A percentile compares a stretch with the other conserved stretches of the same genome.
phyloP scores from a whole-genome alignment of 306 rosid genomes.

The Ormosia semicastrata region DNA sequence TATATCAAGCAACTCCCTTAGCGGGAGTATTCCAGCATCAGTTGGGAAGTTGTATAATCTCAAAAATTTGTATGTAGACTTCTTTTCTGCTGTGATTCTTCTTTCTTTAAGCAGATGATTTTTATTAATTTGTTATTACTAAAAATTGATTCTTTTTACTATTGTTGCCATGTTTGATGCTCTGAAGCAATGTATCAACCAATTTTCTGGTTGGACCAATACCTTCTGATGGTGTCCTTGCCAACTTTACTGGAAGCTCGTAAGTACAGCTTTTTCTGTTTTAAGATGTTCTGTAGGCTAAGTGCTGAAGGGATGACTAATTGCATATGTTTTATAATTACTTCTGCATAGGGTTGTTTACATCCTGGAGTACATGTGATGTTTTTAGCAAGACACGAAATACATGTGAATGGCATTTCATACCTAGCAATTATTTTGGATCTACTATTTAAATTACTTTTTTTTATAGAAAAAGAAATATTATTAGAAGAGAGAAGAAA shows the following conservation, averaged over 20 bases:
- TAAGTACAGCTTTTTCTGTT: slow-evolving; percentile 49
- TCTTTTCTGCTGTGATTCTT: slow-evolving; percentile 18
- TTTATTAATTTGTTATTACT: background rate
- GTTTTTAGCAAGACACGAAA: background rate
- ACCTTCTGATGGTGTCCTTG: slow-evolving; percentile 85
- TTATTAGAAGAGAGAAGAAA: no score
- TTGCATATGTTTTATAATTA: background rate
- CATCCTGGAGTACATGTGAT: background rate
- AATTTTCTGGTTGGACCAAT: slow-evolving; percentile 95
- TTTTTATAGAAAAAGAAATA: no score
- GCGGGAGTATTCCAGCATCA: slow-evolving; percentile 77
- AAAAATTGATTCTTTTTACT: slow-evolving; percentile 5
- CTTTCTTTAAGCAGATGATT: slow-evolving; percentile 12
- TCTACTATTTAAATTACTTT: background rate
- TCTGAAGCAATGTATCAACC: slow-evolving; percentile 77
- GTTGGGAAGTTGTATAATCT: slow-evolving; percentile 83
- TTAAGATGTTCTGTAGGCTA: slow-evolving; percentile 20
- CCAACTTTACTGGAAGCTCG: slow-evolving; percentile 75
- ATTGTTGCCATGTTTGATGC: slow-evolving; percentile 25
- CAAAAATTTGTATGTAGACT: slow-evolving; percentile 57
- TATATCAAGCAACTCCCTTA: slow-evolving; percentile 87
- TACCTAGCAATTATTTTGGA: slow-evolving; percentile 10
- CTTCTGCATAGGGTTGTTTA: background rate
- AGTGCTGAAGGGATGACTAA: background rate
- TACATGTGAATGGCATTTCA: background rate